Conservation (phyloP, 176 grass and related monocot genomes). For the Triticum urartu region DNA sequence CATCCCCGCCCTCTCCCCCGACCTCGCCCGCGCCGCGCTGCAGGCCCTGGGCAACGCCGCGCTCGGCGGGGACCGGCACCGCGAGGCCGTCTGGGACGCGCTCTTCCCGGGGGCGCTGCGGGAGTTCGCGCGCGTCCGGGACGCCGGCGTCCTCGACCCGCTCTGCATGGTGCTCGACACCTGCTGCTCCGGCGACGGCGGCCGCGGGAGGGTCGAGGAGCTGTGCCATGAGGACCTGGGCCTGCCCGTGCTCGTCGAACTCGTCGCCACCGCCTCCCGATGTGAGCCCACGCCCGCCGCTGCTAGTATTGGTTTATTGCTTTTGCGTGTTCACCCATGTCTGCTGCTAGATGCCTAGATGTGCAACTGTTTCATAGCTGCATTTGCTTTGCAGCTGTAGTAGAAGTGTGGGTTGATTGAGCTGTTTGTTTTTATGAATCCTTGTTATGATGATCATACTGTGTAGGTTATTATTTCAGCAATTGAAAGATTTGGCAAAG, state of each 20-base stretch:
- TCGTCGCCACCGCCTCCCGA: constrained; percentile 52
- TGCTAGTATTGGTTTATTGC: background rate
- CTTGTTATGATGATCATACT: background rate
- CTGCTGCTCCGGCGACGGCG: constrained; percentile 64
- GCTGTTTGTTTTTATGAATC: background rate
- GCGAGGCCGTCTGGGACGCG: constrained; percentile 61
- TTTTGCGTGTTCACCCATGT: background rate
- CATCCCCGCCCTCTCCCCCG: constrained; percentile 21
- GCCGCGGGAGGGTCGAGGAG: constrained; percentile 48
- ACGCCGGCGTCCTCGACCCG: constrained; percentile 53
- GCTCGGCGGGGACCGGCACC: constrained; percentile 59
- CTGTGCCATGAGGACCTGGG: constrained; percentile 50
- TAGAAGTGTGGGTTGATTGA: background rate
- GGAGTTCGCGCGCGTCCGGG: constrained; percentile 45
- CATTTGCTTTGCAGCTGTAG: background rate
- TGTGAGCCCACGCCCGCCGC: constrained; percentile 8
- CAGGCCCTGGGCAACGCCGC: constrained; percentile 75
- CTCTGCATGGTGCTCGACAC: constrained; percentile 93
- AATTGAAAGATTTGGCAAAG: background rate
- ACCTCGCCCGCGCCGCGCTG: constrained; percentile 49
- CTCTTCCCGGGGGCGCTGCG: constrained; percentile 59
- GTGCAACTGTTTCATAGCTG: background rate
- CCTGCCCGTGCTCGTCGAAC: constrained; percentile 47
- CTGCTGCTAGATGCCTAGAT: constrained; percentile 19
- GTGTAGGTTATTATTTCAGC: background rate